phyloP scores from a whole-genome alignment of 78 protist species.

The Dictyostelium firmibasis region DNA sequence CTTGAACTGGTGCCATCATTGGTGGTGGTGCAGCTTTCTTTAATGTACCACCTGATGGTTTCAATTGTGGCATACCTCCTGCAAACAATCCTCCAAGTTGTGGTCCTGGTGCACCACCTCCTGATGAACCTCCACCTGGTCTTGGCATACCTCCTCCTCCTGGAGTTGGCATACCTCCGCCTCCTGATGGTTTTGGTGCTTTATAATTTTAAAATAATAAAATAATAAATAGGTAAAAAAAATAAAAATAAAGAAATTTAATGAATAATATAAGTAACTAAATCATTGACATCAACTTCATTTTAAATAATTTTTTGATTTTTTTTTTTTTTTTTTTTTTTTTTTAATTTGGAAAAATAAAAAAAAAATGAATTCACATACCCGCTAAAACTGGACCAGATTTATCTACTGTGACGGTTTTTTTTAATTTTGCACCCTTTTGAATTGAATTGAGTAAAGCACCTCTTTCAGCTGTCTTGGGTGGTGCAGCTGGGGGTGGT shows the following conservation, averaged over 20 bases:
- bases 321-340: neutral
- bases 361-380: neutral
- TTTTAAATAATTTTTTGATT: neutral
- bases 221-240: neutral
- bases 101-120: conserved; percentile 35
- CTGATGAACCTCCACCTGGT: conserved; percentile 30
- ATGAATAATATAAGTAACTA: neutral
- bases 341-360: neutral
- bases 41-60: conserved; percentile 10
- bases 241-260: neutral
- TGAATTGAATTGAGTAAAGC: conserved; percentile 75
- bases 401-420: conserved; percentile 44
- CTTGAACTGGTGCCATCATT: neutral
- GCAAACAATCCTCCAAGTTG: conserved; percentile 74
- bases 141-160: conserved; percentile 49
- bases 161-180: conserved; percentile 56
- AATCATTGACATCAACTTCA: neutral
- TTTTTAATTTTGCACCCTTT: conserved; percentile 69
- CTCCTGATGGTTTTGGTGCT: conserved; percentile 48
- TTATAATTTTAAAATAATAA: neutral
- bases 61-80: conserved; percentile 60
- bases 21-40: conserved; percentile 44
- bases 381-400: conserved; percentile 23
- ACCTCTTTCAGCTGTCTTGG: conserved; percentile 42
- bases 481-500: conserved; percentile 74